These are phyloP conservation scores for Tricholoma furcatifolium DNA, from an alignment of 768 basidiomycete genomes.

Conservation along the genomic window DNA sequence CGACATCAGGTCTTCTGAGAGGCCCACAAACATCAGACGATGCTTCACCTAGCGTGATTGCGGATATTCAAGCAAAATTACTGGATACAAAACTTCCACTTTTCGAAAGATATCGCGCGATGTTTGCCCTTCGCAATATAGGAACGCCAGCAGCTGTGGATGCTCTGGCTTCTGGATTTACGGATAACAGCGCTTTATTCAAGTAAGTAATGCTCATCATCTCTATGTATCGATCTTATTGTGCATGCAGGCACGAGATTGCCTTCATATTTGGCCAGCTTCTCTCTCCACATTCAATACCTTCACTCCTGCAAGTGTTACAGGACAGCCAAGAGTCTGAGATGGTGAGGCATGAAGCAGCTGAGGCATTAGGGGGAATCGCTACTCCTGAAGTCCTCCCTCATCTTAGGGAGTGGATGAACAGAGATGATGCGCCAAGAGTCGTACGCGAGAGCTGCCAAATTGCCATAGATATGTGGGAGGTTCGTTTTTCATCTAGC, in stretches of 20 bases:
- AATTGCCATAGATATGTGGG: constrained; percentile 97
- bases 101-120: constrained; percentile 94
- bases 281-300: constrained; percentile 84
- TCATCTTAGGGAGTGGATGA: constrained; percentile 83
- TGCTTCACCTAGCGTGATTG: constrained; percentile 45
- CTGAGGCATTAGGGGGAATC: constrained; percentile 97
- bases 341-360: constrained; percentile 99
- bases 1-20: constrained; percentile 60
- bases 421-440: constrained; percentile 71
- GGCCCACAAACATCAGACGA: constrained; percentile 54
- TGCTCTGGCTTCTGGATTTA: constrained; percentile 88
- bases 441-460: constrained; percentile 97
- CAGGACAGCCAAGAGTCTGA: constrained; percentile 72
- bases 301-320: constrained; percentile 79
- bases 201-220: constrained; percentile 54
- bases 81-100: constrained; percentile 68
- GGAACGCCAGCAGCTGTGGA: constrained; percentile 82
- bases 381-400: constrained; percentile 90
- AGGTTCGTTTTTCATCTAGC: constrained; percentile 51
- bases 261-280: constrained; percentile 98
- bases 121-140: constrained; percentile 97
- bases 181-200: constrained; percentile 88
- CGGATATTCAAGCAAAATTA: constrained; percentile 57
- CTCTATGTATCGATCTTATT: not conserved
- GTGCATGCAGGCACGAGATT: constrained; percentile 78